Percentiles rank a stretch among this genome's conserved stretches.
These are phyloP conservation scores for Metschnikowia shivogae DNA, from an alignment of 805 yeast genomes.

Conservation along the genomic window DNA sequence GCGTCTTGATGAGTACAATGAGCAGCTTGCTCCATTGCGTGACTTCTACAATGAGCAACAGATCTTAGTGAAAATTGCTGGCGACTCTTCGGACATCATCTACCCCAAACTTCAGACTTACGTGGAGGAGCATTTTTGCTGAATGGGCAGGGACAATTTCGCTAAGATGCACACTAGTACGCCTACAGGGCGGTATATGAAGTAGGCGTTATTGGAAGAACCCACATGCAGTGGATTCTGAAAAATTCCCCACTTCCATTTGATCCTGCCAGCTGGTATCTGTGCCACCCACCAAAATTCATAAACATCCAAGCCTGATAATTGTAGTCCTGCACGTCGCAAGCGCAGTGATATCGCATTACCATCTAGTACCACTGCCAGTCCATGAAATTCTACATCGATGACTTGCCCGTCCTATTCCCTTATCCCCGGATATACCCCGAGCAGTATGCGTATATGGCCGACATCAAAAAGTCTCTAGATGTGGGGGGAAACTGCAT, in stretches of 20 bases:
- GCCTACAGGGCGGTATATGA: no score
- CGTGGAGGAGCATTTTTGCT: slow-evolving; percentile 21
- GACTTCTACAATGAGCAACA: slow-evolving; percentile 48
- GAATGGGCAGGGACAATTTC: background rate
- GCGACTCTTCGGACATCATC: slow-evolving; percentile 80
- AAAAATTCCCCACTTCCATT: no score
- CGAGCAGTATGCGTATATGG: slow-evolving; percentile 97
- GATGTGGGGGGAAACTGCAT: slow-evolving; percentile 98
- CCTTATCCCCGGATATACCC: slow-evolving; percentile 98
- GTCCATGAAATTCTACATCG: slow-evolving; percentile 74
- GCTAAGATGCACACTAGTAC: no score
- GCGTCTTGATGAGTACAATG: slow-evolving; percentile 60
- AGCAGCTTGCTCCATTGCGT: slow-evolving; percentile 59
- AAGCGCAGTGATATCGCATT: background rate
- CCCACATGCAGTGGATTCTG: no score
- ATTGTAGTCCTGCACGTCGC: background rate
- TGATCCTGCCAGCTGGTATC: no score
- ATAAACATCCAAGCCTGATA: no score
- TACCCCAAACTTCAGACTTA: slow-evolving; percentile 61
- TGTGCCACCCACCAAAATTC: no score
- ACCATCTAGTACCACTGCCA: background rate
- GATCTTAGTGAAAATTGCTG: slow-evolving; percentile 55
- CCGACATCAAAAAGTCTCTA: slow-evolving; percentile 85
- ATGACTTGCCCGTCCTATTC: slow-evolving; percentile 90
- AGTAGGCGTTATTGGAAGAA: no score